Conservation (phyloP, 129 eudicot genomes). For the Artemisia tridentata region DNA sequence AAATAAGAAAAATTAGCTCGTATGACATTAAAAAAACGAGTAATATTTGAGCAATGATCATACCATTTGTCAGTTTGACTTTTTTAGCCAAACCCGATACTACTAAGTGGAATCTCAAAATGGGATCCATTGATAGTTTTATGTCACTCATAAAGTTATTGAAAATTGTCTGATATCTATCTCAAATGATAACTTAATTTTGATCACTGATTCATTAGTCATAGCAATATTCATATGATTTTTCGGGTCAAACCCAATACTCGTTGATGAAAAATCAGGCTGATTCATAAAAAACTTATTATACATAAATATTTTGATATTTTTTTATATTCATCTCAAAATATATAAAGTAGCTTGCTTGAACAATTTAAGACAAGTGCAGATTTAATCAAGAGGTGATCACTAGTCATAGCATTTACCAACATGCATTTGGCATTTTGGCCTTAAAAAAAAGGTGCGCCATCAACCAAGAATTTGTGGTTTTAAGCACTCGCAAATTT, state of each 20-base stretch:
- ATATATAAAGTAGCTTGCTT: constrained; percentile 8
- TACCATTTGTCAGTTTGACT: constrained; percentile 18
- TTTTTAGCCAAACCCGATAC: constrained; percentile 16
- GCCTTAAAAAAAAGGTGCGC: no score
- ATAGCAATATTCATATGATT: constrained; percentile 14
- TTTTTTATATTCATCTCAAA: not conserved
- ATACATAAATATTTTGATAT: no score
- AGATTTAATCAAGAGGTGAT: not conserved
- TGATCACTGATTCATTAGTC: not conserved
- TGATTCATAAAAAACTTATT: no score
- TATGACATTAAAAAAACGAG: no score
- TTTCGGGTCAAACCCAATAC: constrained; percentile 21
- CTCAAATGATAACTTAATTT: not conserved
- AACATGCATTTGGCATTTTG: no score
- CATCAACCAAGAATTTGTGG: no score
- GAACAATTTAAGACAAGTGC: not conserved
- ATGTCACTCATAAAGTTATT: not conserved
- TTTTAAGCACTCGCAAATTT: no score
- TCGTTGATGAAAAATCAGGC: not conserved
- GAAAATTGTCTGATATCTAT: no score
- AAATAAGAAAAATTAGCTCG: no score
- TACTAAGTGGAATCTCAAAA: not conserved
- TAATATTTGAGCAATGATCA: constrained; percentile 1
- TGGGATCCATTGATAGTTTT: not conserved
- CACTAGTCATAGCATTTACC: not conserved